Conservation (phyloP, 2,329 filamentous ascomycete species). For the Pezicula carpinea region DNA sequence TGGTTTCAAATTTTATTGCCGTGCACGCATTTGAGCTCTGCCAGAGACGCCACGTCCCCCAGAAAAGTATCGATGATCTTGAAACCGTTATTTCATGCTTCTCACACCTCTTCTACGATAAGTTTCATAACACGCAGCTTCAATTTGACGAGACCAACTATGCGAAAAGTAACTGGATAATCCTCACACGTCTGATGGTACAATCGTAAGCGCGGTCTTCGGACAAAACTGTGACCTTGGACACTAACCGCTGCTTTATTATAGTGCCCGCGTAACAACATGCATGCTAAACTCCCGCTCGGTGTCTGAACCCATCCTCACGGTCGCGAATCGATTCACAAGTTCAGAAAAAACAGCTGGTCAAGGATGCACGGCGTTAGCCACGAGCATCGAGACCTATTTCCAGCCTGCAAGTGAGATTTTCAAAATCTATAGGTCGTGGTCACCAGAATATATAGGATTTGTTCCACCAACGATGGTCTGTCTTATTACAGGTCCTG, state of each 20-base stretch:
- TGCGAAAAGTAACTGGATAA: constrained; percentile 2
- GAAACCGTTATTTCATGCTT: constrained; percentile 1
- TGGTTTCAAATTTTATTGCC: constrained; percentile 1
- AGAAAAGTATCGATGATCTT: neutral
- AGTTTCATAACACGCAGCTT: neutral
- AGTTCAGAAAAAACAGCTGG: too few species aligned
- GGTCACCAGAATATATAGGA: constrained; percentile 3
- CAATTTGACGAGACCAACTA: constrained; percentile 1
- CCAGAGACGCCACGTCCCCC: neutral
- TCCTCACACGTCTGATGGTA: neutral
- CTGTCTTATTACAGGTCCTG: constrained; percentile 1
- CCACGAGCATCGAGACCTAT: neutral
- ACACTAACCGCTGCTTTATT: too few species aligned
- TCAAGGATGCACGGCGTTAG: too few species aligned
- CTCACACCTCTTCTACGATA: constrained; percentile 1
- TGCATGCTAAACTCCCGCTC: too few species aligned
- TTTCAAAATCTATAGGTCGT: constrained; percentile 1
- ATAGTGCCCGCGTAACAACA: too few species aligned
- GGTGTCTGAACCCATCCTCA: too few species aligned
- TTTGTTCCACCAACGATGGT: constrained; percentile 2
- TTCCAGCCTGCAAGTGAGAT: neutral
- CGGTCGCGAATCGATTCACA: too few species aligned
- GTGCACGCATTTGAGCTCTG: neutral
- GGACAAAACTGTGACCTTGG: too few species aligned
- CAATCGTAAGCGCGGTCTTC: constrained; percentile 1